Base-by-base conservation (phyloP, 2,329 filamentous ascomycete genomes). In the Aspergillus tanneri region DNA sequence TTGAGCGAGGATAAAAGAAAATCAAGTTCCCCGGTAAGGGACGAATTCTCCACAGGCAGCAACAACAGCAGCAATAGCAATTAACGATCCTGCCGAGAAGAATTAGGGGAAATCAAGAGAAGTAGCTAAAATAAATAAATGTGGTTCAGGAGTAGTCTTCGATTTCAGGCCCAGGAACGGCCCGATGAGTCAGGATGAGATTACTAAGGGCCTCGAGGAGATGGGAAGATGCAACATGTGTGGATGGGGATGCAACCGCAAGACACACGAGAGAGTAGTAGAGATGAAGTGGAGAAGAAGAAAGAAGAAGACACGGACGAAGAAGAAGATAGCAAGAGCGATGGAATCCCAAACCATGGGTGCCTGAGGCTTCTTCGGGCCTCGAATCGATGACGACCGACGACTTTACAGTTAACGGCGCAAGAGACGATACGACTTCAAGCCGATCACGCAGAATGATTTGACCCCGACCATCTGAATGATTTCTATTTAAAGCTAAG, bases 31-130 rank as follows among this genome's bases (percentile, higher is more conserved):
- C 30, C 14, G 27, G 27, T 30, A n/a, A n/a, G n/a, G n/a, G n/a
- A n/a, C n/a, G 27, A n/a, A 12, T 30, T 12, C 14, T 34, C 30
- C 14, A 18, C 30, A 19, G 30, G 30, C 30, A 34, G 30, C 30
- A 34, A 34, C 14, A 2, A 34, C 12, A 4, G 16, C 7, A 18
- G 16, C 12, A 10, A 34, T 34, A 7, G 14, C 22, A 32, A 30
- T 28, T 34, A 40, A n/a, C n/a, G 46, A 48, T 44, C 35, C 40
- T 48, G 34, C 46, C 46, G 40, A 43, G 22, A 43, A 23, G 36
- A 48, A 48, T 18, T 21, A 25, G 18, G 25, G 14, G 18, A 27
- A 27, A 38, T 24, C 30, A 10, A 36, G 24, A 28, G 11, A 39
- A 21, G 22, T 22, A 30, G 25, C 36, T n/a, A 23, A 21, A 27